Base-by-base conservation (phyloP, 805 yeast species). In the Metschnikowia cerradonensis region DNA sequence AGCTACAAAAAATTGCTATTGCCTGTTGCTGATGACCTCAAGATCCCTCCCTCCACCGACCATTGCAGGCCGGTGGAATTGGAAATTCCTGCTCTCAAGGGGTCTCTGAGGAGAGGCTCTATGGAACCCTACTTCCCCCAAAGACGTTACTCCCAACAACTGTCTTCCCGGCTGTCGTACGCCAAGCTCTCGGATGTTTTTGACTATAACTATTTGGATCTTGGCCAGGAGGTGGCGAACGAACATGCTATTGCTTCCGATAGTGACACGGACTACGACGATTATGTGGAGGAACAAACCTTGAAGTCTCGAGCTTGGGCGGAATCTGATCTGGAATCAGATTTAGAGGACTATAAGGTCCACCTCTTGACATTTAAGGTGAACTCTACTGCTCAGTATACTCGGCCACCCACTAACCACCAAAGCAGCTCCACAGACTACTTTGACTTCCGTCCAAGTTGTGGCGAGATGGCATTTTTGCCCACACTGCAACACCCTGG, bases 311-410 rank as follows among this genome's bases (percentile, higher is more conserved):
- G 8, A 1, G 14, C 33, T 1, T 50, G 42, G 17, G 36, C 50
- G 6, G 58, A 56, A 6, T 49, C 52, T 2, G 60, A 53, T 20
- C 30, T 26, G 30, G 30, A 26, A 8, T 54, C 57, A 10, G 59
- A 50, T 15, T 47, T 54, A 44, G 56, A 53, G 45, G 59, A 56
- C 20, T 56, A 56, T 37, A 47, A 45, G 30, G 54, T 57, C 20
- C 60, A 57, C 38, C 52, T 57, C 41, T 53, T 56, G 48, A 57
- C 54, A 5, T 56, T 57, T 34, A 56, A 56, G 22, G 58, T 47
- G 39, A 57, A 52, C 30, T 50, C 60, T 2, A 53, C 51, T 14
- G 56, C 59, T 3, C 57, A 53, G 32, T 55, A 41, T 26, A 53
- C 57, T 15, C 31, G 42, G 37, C 59, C 59, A 1, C 59, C 59